A percentile compares a stretch with the other conserved stretches of the same genome.
These are phyloP conservation scores for Pisolithus sp. DNA, from an alignment of 768 basidiomycete species.

Conservation along the genomic window DNA sequence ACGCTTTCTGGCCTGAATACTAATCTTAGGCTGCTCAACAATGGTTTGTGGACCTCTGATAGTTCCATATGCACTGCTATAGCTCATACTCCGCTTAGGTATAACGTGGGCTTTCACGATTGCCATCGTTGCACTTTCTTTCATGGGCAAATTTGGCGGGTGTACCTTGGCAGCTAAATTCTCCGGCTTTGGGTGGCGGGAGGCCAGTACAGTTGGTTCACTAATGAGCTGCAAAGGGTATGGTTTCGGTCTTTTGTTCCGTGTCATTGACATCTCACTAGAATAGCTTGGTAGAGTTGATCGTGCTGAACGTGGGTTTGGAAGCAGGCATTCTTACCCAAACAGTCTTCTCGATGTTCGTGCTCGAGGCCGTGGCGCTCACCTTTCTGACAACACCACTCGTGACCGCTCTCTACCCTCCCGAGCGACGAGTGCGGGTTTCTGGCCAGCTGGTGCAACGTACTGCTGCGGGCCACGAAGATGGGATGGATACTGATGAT, in stretches of 20 bases:
- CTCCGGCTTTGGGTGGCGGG: slow-evolving; percentile 72
- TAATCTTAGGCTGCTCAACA: slow-evolving; percentile 75
- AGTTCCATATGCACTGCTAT: neutral
- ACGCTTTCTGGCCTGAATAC: slow-evolving; percentile 88
- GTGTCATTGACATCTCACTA: neutral
- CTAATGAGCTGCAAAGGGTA: slow-evolving; percentile 96
- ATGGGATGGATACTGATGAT: slow-evolving; percentile 15
- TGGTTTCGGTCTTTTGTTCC: slow-evolving; percentile 5
- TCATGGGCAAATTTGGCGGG: slow-evolving; percentile 83
- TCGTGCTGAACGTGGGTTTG: slow-evolving; percentile 93
- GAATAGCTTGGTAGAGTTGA: slow-evolving; percentile 77
- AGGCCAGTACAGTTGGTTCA: slow-evolving; percentile 77
- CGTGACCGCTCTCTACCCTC: slow-evolving; percentile 62
- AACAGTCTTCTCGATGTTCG: slow-evolving; percentile 92
- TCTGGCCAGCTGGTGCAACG: slow-evolving; percentile 5
- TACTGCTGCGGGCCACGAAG: slow-evolving; percentile 25
- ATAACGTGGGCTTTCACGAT: slow-evolving; percentile 87
- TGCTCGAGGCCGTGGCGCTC: slow-evolving; percentile 73
- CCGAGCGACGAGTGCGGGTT: slow-evolving; percentile 36
- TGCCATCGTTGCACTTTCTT: slow-evolving; percentile 73
- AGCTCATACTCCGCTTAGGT: slow-evolving; percentile 29
- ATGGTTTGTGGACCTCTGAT: slow-evolving; percentile 37
- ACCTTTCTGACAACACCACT: slow-evolving; percentile 85
- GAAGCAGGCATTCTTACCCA: slow-evolving; percentile 68
- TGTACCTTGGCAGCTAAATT: slow-evolving; percentile 65